Base-by-base conservation (phyloP, 352 stramenopile species). In the Aphanomyces invadans region DNA sequence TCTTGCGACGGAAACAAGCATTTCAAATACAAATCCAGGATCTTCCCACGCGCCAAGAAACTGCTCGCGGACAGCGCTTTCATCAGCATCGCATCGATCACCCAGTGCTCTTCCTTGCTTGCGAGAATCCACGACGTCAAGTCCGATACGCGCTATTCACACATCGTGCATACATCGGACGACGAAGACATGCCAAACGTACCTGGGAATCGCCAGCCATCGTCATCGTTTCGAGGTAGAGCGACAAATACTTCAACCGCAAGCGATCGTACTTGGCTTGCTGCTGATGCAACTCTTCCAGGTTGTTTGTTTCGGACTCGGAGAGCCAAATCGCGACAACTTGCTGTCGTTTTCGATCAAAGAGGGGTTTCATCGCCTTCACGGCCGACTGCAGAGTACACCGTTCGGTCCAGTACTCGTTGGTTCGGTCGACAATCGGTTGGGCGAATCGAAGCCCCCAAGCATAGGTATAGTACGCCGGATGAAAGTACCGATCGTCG, bases 91-190 rank as follows among this genome's bases (percentile, higher is more conserved):
- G 87, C 77, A 36, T 82, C 78, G 71, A 92, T 86, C 33, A 84
- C 81, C 49, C 90, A 81, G 52, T 92, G 84, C 11, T 92, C 82
- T 71, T 92, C 84, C 65, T 90, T 90, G 71, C 84, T 91, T 2
- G 80, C 77, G 3, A 87, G 46, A 5, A 91, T 79, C 84, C 84
- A 92, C 0, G 74, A 73, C 10, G 71, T 76, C 15, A 90, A 74
- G 44, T 92, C 84, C 48, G 88, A 91, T 17, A 92, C 68, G 17
- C 74, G 70, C 60, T 67, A 57, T 2, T 23, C 15, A 45, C 7
- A 36, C 4, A 11, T 10, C n/a, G 17, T 29, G 7, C 36, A 42
- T 42, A 42, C 36, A 45, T 66, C 17, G 12, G 19, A 2, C 29
- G 29, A 12, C 28, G 3, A 31, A 5, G 3, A 44, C 12, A n/a